Base-by-base conservation (phyloP, 176 grass and related monocot genomes). In the Echinochloa phyllopogon region DNA sequence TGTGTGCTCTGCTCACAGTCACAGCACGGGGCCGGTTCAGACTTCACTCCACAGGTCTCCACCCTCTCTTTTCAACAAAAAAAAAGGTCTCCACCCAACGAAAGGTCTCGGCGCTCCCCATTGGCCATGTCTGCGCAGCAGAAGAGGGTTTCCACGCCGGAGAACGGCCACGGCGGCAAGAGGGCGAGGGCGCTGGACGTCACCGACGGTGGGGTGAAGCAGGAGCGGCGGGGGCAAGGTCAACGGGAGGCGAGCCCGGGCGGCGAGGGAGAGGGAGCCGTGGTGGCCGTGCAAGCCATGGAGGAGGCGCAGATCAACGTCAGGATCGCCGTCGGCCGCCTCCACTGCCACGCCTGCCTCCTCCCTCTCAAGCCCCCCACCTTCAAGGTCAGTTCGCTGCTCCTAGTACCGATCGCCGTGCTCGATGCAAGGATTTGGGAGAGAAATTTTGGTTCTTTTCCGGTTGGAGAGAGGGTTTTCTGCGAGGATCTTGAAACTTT, bases 201-300 rank as follows among this genome's bases (percentile, higher is more conserved):
- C 2, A 1, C 9, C 50, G 2, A 21, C 65, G 79, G 15, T 39
- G 65, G 0, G 10, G 52, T 73, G 37, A 72, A 81, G 58, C 8
- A 21, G 9, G 75, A 62, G 41, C 38, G 3, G 7, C 2, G 38
- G 15, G 37, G 38, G 51, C 64, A 53, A 24, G 62, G 51, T 4
- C 49, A n/a, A 4, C 59, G 41, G 39, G 84, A 60, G 24, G 59
- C 33, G 18, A 65, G 61, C 58, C 69, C 66, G 10, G 85, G 49
- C 58, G 12, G 23, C 45, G 33, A 12, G 37, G 75, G 6, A 44
- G 77, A 25, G 47, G 23, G 59, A 13, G 69, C 69, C 16, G 0
- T 74, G 43, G 8, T 27, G 37, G 37, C 12, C 20, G 21, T 45
- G 67, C 21, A 27, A 23, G 5, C n/a, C 43, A 72, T 72, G 69